Conservation (phyloP, 73 alveolate genomes). For the Tetrahymena elliotti region DNA sequence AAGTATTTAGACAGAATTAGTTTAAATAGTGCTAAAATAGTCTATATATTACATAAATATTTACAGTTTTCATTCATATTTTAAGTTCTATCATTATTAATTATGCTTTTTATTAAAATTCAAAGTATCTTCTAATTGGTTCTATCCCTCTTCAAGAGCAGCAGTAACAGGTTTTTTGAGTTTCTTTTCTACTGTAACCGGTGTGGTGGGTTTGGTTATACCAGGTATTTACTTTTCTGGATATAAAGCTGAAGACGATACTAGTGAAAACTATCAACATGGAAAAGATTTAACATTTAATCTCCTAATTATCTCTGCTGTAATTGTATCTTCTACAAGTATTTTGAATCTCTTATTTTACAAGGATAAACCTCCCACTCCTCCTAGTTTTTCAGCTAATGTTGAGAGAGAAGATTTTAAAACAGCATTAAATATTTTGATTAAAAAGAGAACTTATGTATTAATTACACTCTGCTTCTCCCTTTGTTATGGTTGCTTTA, state of each 20-base stretch:
- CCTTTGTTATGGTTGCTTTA: background rate
- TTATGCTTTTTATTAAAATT: background rate
- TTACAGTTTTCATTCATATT: too few species aligned
- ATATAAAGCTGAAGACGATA: background rate
- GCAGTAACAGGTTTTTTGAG: background rate
- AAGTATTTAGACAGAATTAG: background rate
- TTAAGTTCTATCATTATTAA: background rate
- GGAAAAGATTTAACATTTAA: background rate
- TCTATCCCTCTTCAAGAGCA: background rate
- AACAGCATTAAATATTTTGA: background rate
- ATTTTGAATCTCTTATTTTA: background rate
- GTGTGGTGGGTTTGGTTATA: background rate
- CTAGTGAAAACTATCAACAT: background rate
- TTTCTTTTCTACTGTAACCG: background rate
- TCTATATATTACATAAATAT: background rate
- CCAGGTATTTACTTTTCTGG: background rate
- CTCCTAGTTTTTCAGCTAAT: background rate
- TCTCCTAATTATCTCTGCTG: background rate
- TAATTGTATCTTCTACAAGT: background rate
- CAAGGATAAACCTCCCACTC: background rate
- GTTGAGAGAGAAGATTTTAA: background rate
- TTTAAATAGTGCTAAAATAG: background rate
- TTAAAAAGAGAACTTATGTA: background rate
- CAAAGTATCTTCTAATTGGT: background rate
- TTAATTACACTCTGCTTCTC: background rate